Evolutionary conservation across 257 asterid species (phyloP).

Genomic region (Thymus quinquecostatus): DNA sequence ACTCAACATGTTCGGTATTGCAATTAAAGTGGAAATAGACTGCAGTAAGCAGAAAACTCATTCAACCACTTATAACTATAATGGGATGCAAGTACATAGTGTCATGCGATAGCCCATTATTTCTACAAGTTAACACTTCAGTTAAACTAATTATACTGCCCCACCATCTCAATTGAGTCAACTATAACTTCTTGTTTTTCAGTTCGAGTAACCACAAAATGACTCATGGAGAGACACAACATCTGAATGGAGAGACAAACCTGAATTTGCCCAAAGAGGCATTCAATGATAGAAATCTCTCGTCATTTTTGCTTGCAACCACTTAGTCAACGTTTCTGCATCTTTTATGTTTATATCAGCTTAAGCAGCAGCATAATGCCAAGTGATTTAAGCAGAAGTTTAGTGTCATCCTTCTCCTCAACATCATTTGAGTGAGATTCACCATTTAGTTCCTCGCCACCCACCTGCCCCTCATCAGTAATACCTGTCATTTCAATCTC

Average conservation of each 20-base stretch:
- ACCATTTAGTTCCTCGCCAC: conserved; percentile 55
- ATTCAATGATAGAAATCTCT: conserved; percentile 78
- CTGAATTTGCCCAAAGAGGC: conserved; percentile 72
- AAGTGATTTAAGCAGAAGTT: conserved; percentile 75
- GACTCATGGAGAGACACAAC: conserved; percentile 5
- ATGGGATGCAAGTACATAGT: conserved; percentile 7
- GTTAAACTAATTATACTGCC: not conserved
- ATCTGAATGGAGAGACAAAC: conserved; percentile 44
- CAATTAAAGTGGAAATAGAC: conserved; percentile 11
- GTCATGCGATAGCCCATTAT: conserved; percentile 10
- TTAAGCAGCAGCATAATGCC: conserved; percentile 82
- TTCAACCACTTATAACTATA: not conserved
- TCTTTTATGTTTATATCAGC: conserved; percentile 74
- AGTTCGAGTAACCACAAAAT: conserved; percentile 3
- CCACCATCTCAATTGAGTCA: conserved; percentile 26
- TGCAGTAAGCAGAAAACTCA: not conserved
- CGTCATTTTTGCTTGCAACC: conserved; percentile 79
- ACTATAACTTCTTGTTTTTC: not conserved
- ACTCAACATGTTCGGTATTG: conserved; percentile 11
- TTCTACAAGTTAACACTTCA: not conserved
- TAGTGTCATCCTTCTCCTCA: conserved; percentile 76
- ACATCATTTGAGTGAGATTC: conserved; percentile 52
- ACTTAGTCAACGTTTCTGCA: conserved; percentile 74
- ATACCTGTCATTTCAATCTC: conserved; percentile 50
- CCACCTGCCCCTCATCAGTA: conserved; percentile 43